Base-by-base conservation (phyloP, 1,284 basidiomycete species). In the Polyporus tsugae region DNA sequence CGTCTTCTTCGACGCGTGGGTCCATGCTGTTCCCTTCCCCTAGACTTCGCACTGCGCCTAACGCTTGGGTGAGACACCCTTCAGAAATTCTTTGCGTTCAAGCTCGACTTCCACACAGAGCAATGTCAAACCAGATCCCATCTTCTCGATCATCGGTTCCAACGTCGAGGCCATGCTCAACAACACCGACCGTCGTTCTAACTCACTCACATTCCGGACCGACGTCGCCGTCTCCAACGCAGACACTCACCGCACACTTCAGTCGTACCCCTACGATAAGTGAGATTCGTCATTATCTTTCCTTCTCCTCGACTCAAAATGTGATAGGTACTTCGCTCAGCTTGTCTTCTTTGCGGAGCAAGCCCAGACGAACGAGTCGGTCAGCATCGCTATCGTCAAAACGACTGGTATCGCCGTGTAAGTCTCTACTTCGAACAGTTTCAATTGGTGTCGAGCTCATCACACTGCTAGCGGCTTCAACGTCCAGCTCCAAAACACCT, bases 221-320 rank as follows among this genome's bases (percentile, higher is more conserved):
- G 64, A 71, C 15, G 64, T 75, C 17, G 72, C 70, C n/a, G 70
- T 75, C 53, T 65, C 71, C 6, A 72, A 65, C 61, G 69, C 65
- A 49, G 63, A 57, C 35, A 71, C 72, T 2, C 68, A 70, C 17
- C 72, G 74, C 2, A 71, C 73, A 15, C 64, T 67, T 2, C 74
- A 75, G 60, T 70, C 72, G 1, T 74, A 75, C 62, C 75, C 75
- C 17, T 75, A 70, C 59, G 73, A 75, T 61, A 71, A 75, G 74
- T 73, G 36, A 63, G 67, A 19, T 19, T 17, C 10, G 25, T 33
- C 33, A 19, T 13, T 25, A 59, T 9, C 9, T 59, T 22, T n/a
- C 38, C 11, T 9, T 9, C 29, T 0, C 25, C 38, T 38, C 29
- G 22, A 25, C 46, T 49, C n/a, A 49, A 4, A 25, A 49, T 25